Base-by-base conservation (phyloP, 345 rosid species). In the Boechera stricta region DNA sequence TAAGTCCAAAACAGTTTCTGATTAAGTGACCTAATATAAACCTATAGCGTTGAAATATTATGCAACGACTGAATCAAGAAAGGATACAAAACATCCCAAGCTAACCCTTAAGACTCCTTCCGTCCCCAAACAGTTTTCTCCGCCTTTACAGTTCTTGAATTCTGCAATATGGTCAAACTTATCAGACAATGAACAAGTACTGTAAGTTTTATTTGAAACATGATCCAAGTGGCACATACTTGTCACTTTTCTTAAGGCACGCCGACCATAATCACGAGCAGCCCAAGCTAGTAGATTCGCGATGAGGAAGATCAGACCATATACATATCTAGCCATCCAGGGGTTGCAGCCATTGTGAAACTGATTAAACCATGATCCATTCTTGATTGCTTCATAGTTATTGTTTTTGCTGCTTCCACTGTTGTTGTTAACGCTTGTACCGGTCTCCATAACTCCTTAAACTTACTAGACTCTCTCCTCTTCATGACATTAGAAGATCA, bases 41-140 rank as follows among this genome's bases (percentile, higher is more conserved):
- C 29, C 4, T 62, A 73, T 38, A 51, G 18, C 11, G 3, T n/a
- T 61, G 9, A 36, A 4, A 3, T 26, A 13, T 16, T 44, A 44
- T 13, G 16, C 6, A 44, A 73, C 3, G 31, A 44, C 7, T 65
- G 49, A 33, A 55, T 57, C 66, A 78, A 72, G 71, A 62, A 86
- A 91, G 98, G 98, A 94, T 90, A 92, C 93, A 81, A 89, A 92
- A 78, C 98, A 94, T 79, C 98, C 97, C 82, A 94, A 82, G 93
- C 98, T 94, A 62, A 94, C 95, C 1, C 98, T 90, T 67, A 90
- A 86, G 75, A 94, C 98, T 55, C 97, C 97, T 81, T 90, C 95
- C 0, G 97, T 87, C 5, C 98, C 98, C 44, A 87, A 86, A 82
- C 98, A 94, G 67, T 91, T 87, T n/a, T 65, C 78, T 65, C 86